phyloP scores from a whole-genome alignment of 805 yeast species.

The Hanseniaspora lindneri region DNA sequence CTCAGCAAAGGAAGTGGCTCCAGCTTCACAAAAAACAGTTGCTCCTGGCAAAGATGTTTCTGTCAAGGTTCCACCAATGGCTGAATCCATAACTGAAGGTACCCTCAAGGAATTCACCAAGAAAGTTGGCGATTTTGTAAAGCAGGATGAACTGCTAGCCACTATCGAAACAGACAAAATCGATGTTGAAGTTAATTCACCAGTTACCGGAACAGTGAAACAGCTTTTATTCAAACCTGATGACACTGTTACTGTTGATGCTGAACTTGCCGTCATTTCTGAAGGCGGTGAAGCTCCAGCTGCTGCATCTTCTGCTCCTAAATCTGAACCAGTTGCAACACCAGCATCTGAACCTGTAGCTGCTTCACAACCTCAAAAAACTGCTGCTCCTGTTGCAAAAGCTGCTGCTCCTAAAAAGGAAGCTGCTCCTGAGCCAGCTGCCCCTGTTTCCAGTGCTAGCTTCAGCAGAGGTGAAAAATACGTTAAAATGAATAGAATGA shows the following conservation, averaged over 20 bases:
- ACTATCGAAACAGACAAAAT: constrained; percentile 97
- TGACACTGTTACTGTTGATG: constrained; percentile 92
- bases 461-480: constrained; percentile 80
- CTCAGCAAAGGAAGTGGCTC: constrained; percentile 17
- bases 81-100: constrained; percentile 96
- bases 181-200: constrained; percentile 93
- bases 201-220: constrained; percentile 76
- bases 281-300: constrained; percentile 58
- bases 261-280: constrained; percentile 76
- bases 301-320: constrained; percentile 30
- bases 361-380: too few species aligned
- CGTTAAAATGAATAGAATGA: constrained; percentile 98
- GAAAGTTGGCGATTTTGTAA: constrained; percentile 78
- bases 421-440: constrained; percentile 24
- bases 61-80: constrained; percentile 95
- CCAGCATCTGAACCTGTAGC: constrained; percentile 23
- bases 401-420: constrained; percentile 18
- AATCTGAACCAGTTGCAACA: constrained; percentile 19
- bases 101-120: constrained; percentile 61
- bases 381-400: constrained; percentile 22
- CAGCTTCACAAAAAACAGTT: constrained; percentile 25
- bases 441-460: constrained; percentile 24
- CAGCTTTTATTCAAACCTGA: constrained; percentile 75
- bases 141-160: constrained; percentile 79
- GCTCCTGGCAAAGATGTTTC: constrained; percentile 26